These are phyloP conservation scores for Avicennia marina DNA, from an alignment of 257 asterid genomes.

Conservation along the genomic window DNA sequence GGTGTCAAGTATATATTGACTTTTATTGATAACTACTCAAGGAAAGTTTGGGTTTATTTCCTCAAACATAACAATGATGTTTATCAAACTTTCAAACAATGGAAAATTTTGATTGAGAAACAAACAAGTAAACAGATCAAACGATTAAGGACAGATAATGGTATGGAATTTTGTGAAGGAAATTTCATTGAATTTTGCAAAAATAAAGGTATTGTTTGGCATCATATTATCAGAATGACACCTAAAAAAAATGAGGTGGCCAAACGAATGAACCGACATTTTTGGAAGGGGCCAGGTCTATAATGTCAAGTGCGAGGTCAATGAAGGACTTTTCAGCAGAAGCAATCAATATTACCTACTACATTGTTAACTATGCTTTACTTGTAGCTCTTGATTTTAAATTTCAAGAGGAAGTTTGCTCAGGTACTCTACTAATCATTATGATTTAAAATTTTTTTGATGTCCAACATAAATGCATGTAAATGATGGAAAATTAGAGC, in stretches of 20 bases:
- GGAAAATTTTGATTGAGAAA: not conserved
- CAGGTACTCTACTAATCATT: not conserved
- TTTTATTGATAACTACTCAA: slow-evolving; percentile 7
- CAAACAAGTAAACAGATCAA: not conserved
- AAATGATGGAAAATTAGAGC: slow-evolving; percentile 7
- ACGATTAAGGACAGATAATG: not conserved
- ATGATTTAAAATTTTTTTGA: not conserved
- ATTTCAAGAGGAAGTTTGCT: not conserved
- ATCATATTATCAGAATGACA: not conserved
- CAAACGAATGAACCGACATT: not conserved
- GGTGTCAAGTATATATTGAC: not conserved
- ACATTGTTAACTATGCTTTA: not conserved
- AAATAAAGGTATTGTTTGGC: not conserved
- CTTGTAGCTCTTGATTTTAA: not conserved
- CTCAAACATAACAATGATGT: not conserved
- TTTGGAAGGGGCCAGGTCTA: not conserved
- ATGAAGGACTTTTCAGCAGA: not conserved
- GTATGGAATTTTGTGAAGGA: not conserved
- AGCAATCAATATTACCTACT: not conserved
- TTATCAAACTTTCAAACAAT: not conserved
- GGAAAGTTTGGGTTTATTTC: not conserved
- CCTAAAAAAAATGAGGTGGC: not conserved
- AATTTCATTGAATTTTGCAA: not conserved
- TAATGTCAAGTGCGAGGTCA: not conserved
- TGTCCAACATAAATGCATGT: not conserved